A percentile compares a stretch with the other conserved stretches of the same genome.
phyloP scores from a whole-genome alignment of 495 filamentous ascomycete genomes.

The Choiromyces venosus region DNA sequence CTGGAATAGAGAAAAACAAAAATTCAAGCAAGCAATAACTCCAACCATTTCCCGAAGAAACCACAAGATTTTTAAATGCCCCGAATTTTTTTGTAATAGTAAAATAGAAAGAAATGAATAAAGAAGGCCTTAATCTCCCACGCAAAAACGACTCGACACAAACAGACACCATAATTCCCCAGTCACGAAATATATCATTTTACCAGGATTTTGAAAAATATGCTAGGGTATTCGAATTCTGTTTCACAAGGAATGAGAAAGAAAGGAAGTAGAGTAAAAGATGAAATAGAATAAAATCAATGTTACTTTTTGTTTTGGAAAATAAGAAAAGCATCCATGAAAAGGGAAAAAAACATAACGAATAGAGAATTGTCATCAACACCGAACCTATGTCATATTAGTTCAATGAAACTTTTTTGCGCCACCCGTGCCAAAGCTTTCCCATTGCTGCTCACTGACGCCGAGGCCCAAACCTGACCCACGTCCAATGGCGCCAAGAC shows the following conservation, averaged over 20 bases:
- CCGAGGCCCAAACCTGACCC: slow-evolving; percentile 33
- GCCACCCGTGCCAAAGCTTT: slow-evolving; percentile 21
- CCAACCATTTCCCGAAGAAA: slow-evolving; percentile 3
- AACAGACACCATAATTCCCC: not conserved
- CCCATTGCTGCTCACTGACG: slow-evolving; percentile 34
- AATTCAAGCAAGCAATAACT: not conserved
- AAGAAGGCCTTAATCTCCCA: not conserved
- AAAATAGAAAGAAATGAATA: not conserved
- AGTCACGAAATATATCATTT: not conserved
- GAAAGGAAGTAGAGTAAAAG: not conserved
- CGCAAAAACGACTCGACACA: not conserved
- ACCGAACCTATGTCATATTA: not conserved
- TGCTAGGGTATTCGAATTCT: slow-evolving; percentile 1
- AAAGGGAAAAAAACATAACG: not conserved
- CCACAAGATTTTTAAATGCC: slow-evolving; percentile 3
- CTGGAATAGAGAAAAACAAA: not conserved
- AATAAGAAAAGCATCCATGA: not conserved
- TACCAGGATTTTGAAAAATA: not conserved
- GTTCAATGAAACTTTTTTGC: not conserved
- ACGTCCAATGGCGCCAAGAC: slow-evolving; percentile 23
- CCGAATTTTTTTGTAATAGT: not conserved
- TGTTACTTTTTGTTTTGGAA: not conserved
- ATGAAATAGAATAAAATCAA: not conserved
- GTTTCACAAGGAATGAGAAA: not conserved
- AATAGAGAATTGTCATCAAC: not conserved